Base-by-base conservation (phyloP, 2,329 filamentous ascomycete species). In the Mycosphaerella sp. region DNA sequence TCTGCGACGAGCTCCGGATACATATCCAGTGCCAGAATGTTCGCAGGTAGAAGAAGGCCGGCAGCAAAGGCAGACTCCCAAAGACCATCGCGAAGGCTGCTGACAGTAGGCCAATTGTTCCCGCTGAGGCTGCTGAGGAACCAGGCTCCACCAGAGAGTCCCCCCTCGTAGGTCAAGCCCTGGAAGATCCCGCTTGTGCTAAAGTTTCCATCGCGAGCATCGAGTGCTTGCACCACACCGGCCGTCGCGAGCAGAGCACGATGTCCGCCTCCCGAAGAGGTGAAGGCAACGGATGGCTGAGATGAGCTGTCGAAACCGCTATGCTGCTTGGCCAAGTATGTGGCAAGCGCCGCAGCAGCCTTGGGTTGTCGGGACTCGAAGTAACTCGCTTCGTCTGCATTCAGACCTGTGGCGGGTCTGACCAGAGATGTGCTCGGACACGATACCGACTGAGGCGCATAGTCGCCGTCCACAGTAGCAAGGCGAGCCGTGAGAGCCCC, bases 51-150 rank as follows among this genome's bases (percentile, higher is more conserved):
- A 0, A 74, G 59, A 3, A 70, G 58, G 52, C 63, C 68, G 40
- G 70, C 62, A 36, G 65, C 51, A 50, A 76, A 70, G 1, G 66
- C 64, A n/a, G 61, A 34, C 21, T 68, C 60, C 74, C 73, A 77
- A 2, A 74, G 59, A 10, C 62, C 65, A 13, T 68, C 61, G 25
- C 65, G 60, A 5, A 77, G 60, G 27, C 63, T 64, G 3, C 66
- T 68, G 44, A 76, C 66, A 1, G 72, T 75, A 1, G 72, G 71
- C 60, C 70, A 75, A 53, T 75, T 71, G 60, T 75, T 75, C 6
- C 71, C 73, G 9, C 69, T 67, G 14, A 75, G 48, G 2, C 73
- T 73, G 3, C 69, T 70, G 1, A 75, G 57, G n/a, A 76, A 63
- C 74, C 73, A 76, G 2, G 63, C 59, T 35, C 74, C 74, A 57